Evolutionary conservation across 148 eudicot genomes (phyloP).

Genomic region (Rhododendron vialii): DNA sequence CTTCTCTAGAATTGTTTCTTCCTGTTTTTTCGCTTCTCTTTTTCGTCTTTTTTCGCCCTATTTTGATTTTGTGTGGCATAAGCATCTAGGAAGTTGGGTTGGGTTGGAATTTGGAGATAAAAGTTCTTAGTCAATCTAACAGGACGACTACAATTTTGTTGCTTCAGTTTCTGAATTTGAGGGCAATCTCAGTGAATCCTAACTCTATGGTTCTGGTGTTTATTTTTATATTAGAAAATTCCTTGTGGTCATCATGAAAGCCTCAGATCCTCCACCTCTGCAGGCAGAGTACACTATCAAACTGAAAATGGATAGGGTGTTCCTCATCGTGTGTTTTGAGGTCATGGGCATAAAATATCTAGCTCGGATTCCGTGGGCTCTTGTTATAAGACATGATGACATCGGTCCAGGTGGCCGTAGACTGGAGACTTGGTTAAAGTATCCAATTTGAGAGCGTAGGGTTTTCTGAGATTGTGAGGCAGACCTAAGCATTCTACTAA

Average conservation of each 20-base stretch:
- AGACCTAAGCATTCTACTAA: background rate
- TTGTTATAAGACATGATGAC: background rate
- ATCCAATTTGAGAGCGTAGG: background rate
- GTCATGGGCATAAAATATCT: background rate
- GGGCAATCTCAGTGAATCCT: background rate
- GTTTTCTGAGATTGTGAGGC: background rate
- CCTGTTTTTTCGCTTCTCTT: background rate
- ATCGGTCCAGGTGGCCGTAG: background rate
- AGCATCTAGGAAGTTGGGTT: background rate
- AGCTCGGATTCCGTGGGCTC: background rate
- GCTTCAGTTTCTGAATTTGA: background rate
- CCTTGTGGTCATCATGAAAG: background rate
- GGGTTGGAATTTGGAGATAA: background rate
- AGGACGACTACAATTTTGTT: background rate
- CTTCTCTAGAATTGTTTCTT: background rate
- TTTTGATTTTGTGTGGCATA: background rate
- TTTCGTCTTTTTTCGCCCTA: background rate
- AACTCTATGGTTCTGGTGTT: background rate
- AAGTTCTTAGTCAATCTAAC: background rate
- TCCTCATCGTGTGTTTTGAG: background rate
- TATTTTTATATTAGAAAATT: background rate
- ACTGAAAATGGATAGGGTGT: background rate
- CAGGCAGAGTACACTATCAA: background rate
- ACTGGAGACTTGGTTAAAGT: background rate
- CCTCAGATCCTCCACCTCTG: background rate